Conservation (phyloP, 352 stramenopile species). For the Globisporangium cystogenes region DNA sequence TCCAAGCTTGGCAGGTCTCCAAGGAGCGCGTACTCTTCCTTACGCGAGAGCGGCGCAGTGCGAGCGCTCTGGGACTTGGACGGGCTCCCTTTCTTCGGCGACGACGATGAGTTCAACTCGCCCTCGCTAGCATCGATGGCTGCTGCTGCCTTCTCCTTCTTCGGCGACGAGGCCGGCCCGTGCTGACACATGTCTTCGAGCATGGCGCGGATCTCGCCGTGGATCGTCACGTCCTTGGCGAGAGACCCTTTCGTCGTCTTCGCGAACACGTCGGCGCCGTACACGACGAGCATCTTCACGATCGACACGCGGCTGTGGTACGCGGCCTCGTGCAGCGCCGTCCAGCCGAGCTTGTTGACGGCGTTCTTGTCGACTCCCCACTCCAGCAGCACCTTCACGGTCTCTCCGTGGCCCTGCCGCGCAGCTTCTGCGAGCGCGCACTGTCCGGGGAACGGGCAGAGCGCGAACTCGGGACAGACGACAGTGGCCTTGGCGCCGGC, state of each 20-base stretch:
- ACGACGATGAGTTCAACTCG: slow-evolving; percentile 10
- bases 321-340: slow-evolving; percentile 70
- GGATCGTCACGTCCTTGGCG: slow-evolving; percentile 70
- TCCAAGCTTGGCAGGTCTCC: slow-evolving; percentile 65
- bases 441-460: slow-evolving; percentile 74
- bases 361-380: slow-evolving; percentile 79
- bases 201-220: slow-evolving; percentile 72
- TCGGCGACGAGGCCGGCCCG: slow-evolving; percentile 20
- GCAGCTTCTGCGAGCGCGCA: slow-evolving; percentile 58
- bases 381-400: slow-evolving; percentile 69
- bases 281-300: slow-evolving; percentile 74
- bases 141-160: slow-evolving; percentile 12
- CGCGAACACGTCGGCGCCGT: slow-evolving; percentile 60
- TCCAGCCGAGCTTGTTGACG: slow-evolving; percentile 68
- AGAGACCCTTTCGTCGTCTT: slow-evolving; percentile 65
- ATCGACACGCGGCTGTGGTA: slow-evolving; percentile 74
- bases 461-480: slow-evolving; percentile 71
- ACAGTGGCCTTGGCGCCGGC: slow-evolving; percentile 54
- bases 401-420: slow-evolving; percentile 54
- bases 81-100: slow-evolving; percentile 25
- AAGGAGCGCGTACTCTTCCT: slow-evolving; percentile 77
- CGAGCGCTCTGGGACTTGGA: slow-evolving; percentile 17
- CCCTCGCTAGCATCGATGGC: neutral
- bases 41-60: slow-evolving; percentile 42
- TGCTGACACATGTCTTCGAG: slow-evolving; percentile 63